Evolutionary conservation across 208 protist species (phyloP), one percentile per base, ranked within the genome.

Genomic region (Acanthamoeba castellanii): DNA sequence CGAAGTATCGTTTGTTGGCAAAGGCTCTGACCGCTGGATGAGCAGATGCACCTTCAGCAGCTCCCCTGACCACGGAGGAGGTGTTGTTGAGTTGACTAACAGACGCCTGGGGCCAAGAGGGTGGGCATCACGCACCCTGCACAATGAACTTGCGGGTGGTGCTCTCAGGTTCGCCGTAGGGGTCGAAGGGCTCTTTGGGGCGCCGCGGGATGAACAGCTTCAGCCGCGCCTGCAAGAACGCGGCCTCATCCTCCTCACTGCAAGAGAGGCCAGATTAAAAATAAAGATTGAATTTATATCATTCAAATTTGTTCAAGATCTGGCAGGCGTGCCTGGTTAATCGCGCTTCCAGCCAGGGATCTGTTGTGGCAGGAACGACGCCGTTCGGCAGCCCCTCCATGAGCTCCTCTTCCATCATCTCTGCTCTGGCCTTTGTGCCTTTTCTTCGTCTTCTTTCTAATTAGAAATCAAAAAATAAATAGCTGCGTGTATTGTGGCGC

Each of bases 31-130:
- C 42, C 81, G 45, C 50, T 88, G 81, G 7, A 88, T 64, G n/a
- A 88, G 81, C 42, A 88, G 52, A 25, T 88, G 81, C 81, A 88
- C 81, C 81, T 88, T 88, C 30, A 88, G 4, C 50, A 88, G 81
- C n/a, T 88, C 81, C 22, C 81, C 81, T 88, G 81, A 2, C 18
- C 9, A 16, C 13, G 37, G 70, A 47, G 13, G 8, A 45, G 34
- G 25, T 20, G 37, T 30, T 27, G 18, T 11, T 45, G 14, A 45
- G 37, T 78, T 30, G 30, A 78, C 1, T 45, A 78, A 3, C 70
- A 20, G 9, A 9, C 25, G 59, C 59, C 45, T 50, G 45, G 45
- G 37, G 45, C 3, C 2, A 66, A 0, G 18, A 30, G 59, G 9
- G 59, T 22, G 59, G 25, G 25, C 59, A 30, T 22, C 30, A 45